phyloP scores from a whole-genome alignment of 257 asterid genomes.

The Mentha longifolia region DNA sequence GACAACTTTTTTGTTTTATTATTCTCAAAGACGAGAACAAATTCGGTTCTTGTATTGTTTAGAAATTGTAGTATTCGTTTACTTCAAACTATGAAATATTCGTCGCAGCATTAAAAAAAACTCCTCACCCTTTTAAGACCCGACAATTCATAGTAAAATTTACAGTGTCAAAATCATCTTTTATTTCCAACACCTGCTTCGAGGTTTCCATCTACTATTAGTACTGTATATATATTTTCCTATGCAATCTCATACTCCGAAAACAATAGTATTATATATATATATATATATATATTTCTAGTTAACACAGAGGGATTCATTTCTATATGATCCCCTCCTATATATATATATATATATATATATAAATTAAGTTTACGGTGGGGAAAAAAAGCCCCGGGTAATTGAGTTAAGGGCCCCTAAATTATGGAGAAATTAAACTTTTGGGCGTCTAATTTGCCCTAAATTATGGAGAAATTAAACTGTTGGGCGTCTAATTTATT shows the following conservation, averaged over 20 bases:
- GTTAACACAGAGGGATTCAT: no score
- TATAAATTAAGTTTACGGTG: no score
- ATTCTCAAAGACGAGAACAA: background rate
- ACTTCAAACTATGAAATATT: background rate
- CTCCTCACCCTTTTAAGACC: background rate
- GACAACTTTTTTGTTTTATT: slow-evolving; percentile 14
- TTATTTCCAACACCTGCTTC: background rate
- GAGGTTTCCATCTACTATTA: background rate
- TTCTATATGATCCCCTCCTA: no score
- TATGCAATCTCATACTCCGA: background rate
- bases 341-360: no score
- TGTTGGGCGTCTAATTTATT: no score
- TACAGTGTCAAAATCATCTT: background rate
- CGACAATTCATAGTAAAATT: background rate
- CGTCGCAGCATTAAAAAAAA: background rate
- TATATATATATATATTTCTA: no score
- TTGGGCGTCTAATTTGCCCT: no score
- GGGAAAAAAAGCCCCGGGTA: no score
- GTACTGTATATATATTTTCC: background rate
- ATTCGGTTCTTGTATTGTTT: background rate
- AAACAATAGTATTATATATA: no score
- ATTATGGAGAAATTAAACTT: no score
- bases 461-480: no score
- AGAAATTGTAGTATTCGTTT: background rate
- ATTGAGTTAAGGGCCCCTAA: no score